Evolutionary conservation across 306 rosid genomes (phyloP).

Genomic region (Quercus cerris): DNA sequence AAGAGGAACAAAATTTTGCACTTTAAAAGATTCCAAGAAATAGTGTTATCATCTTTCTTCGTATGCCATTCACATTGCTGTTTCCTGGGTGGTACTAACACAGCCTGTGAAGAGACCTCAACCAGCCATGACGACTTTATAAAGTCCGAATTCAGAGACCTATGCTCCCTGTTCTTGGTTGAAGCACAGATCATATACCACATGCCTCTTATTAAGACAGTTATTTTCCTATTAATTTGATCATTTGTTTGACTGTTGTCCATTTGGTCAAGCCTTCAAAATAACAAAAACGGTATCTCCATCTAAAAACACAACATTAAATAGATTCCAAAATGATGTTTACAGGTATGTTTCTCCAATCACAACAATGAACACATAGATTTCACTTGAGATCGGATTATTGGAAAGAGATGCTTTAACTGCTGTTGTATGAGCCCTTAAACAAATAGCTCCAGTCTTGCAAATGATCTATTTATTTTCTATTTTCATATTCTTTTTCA

Average conservation of each 20-base stretch:
- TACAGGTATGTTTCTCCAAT: neutral
- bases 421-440: neutral
- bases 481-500: no score
- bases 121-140: neutral
- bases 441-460: neutral
- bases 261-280: neutral
- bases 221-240: neutral
- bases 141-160: neutral
- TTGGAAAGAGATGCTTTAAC: neutral
- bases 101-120: neutral
- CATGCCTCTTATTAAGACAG: neutral
- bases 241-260: neutral
- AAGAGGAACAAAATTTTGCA: neutral
- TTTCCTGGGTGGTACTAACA: neutral
- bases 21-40: neutral
- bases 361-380: neutral
- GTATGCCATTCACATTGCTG: neutral
- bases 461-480: neutral
- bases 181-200: neutral
- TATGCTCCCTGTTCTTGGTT: neutral
- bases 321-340: neutral
- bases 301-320: neutral
- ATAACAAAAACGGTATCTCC: neutral
- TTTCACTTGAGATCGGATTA: neutral
- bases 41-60: neutral